Evolutionary conservation across 768 basidiomycete species (phyloP), one percentile per base, ranked within the genome.

Genomic region (Leccinum uliginosum): DNA sequence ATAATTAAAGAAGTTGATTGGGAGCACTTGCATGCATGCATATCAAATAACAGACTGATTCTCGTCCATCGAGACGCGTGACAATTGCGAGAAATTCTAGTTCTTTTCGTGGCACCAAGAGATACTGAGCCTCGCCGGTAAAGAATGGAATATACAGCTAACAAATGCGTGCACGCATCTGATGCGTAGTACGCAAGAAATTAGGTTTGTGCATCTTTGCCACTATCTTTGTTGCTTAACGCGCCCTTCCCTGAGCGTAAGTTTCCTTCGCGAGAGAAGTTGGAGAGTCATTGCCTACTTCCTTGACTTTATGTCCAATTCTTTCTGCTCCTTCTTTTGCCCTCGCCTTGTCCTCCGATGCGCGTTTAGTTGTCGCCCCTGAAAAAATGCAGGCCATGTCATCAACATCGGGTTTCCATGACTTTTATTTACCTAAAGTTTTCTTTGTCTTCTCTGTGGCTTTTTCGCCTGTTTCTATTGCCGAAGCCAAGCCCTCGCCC

Each of bases 401-500:
- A 45, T 29, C 14, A n/a, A 19, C 24, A 55, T 38, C 10, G 12
- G 14, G 4, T 7, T 29, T 19, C 2, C 2, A 24, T 34, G 27
- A 26, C 4, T 26, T 54, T 19, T 29, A 44, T 59, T 46, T 44
- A 73, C 78, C 71, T 5, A 78, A 46, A 1, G 69, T 69, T 56
- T 73, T 61, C 64, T 77, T 77, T 26, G 73, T 73, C 51, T 65
- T 67, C 57, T 73, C 72, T 7, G 73, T 72, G 3, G 67, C 76
- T 56, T 71, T 61, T 61, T 79, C 75, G 15, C 74, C 78, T 21
- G 66, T 73, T 59, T 76, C 78, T 52, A 79, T 74, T 6, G 71
- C 76, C 2, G 68, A 67, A 5, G 76, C 77, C n/a, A 78, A 62
- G 17, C 71, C 69, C 50, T 67, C 30, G 3, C 76, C 78, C 21